Percentiles rank a stretch among this genome's conserved stretches.
These are phyloP conservation scores for Rhodotorula paludigena DNA, from an alignment of 768 basidiomycete species.

Conservation along the genomic window DNA sequence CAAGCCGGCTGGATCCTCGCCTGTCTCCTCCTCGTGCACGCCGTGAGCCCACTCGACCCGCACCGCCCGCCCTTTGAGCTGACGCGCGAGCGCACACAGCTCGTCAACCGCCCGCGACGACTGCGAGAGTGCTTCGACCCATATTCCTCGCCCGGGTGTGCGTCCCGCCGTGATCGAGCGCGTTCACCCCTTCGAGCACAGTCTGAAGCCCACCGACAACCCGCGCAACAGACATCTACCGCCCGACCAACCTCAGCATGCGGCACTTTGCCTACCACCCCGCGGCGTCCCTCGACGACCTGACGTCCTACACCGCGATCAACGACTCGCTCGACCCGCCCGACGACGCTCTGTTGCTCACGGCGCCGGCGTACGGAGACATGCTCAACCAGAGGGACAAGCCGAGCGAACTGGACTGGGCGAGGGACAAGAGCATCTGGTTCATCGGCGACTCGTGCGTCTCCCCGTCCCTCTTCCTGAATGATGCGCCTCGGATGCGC, in stretches of 20 bases:
- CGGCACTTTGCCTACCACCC: constrained; percentile 3
- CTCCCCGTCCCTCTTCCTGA: no score
- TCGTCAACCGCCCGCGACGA: no score
- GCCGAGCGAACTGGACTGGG: neutral
- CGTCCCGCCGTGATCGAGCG: neutral
- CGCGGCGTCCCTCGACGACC: neutral
- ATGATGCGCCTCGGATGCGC: no score
- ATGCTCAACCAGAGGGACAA: neutral
- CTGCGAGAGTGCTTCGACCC: constrained; percentile 5
- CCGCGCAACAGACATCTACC: neutral
- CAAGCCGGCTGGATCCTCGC: neutral
- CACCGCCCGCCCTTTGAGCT: neutral
- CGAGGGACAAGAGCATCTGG: neutral
- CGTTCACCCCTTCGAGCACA: no score
- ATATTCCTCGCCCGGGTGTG: neutral
- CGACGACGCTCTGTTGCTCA: neutral
- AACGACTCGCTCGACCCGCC: neutral
- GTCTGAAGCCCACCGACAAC: neutral
- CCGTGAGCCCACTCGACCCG: neutral
- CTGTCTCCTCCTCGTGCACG: neutral
- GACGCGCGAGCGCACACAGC: no score
- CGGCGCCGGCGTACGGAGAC: neutral
- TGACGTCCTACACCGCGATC: neutral
- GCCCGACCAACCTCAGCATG: neutral
- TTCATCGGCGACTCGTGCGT: constrained; percentile 15